A percentile compares a stretch with the other conserved stretches of the same genome.
Conservation (phyloP, 139 green algal species). For the Chlamydomonas sp. region DNA sequence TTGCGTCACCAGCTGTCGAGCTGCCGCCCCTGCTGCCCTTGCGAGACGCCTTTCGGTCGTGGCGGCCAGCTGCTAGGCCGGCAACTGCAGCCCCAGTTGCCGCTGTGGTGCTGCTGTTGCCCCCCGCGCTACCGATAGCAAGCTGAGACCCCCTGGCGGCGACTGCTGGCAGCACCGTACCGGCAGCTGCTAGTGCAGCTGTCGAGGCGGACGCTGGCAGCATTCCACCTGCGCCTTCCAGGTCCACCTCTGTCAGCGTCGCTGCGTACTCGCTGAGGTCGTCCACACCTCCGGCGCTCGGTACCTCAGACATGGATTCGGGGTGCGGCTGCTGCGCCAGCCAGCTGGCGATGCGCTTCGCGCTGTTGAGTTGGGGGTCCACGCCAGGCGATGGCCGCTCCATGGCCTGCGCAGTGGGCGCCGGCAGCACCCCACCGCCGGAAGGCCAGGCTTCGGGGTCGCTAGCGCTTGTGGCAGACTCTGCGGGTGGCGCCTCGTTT, state of each 20-base stretch:
- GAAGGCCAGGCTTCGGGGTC: no score
- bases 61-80: no score
- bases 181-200: neutral
- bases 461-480: neutral
- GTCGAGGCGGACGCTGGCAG: neutral
- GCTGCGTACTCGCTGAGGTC: conserved; percentile 25
- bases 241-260: neutral
- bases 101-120: no score
- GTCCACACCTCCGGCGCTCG: neutral
- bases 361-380: neutral
- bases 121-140: no score
- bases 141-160: no score
- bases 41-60: no score
- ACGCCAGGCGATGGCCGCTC: neutral
- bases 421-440: neutral
- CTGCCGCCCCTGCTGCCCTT: no score
- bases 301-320: conserved; percentile 1
- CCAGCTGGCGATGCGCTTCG: conserved; percentile 19
- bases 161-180: no score
- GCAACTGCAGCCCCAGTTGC: no score
- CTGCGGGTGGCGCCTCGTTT: no score
- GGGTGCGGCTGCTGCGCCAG: conserved; percentile 22
- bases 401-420: neutral
- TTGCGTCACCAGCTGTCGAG: no score
- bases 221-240: neutral